Conservation (phyloP, 2,329 filamentous ascomycete genomes). For the Colletotrichum spaethianum region DNA sequence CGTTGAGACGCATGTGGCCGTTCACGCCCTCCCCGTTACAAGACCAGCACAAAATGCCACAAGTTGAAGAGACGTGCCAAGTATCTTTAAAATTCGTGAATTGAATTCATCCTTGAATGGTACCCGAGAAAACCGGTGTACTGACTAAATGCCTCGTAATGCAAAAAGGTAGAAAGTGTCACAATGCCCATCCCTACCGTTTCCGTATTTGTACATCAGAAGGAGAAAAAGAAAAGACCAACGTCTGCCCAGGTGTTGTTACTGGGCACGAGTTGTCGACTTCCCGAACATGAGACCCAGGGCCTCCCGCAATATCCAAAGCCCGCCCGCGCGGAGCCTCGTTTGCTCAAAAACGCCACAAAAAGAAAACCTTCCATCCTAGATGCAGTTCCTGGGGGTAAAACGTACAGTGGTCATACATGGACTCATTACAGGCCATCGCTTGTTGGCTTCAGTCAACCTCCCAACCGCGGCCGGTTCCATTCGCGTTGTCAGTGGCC, state of each 20-base stretch:
- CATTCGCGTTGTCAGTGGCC: constrained; percentile 36
- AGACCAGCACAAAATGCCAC: neutral
- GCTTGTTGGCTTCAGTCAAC: constrained; percentile 39
- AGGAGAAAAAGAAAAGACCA: neutral
- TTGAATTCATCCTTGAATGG: constrained; percentile 1
- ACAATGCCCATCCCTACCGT: neutral
- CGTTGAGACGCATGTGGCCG: neutral
- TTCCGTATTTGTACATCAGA: constrained; percentile 27
- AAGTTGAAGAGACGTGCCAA: too few relatives aligned
- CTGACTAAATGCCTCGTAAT: constrained; percentile 28
- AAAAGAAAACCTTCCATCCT: constrained; percentile 29
- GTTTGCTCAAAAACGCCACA: constrained; percentile 10
- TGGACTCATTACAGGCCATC: constrained; percentile 30
- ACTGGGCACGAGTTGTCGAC: neutral
- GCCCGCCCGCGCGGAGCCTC: constrained; percentile 10
- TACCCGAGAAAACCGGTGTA: constrained; percentile 1
- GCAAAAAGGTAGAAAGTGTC: constrained; percentile 1
- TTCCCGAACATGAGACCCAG: neutral
- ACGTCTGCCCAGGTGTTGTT: neutral
- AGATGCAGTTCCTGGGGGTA: constrained; percentile 22
- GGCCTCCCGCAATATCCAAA: constrained; percentile 19
- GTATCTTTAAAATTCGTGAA: neutral
- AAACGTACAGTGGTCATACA: constrained; percentile 40
- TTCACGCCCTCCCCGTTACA: too few relatives aligned
- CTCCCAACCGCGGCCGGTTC: constrained; percentile 38